Base-by-base conservation (phyloP, 2,329 filamentous ascomycete species). In the Sclerotinia trifoliorum region DNA sequence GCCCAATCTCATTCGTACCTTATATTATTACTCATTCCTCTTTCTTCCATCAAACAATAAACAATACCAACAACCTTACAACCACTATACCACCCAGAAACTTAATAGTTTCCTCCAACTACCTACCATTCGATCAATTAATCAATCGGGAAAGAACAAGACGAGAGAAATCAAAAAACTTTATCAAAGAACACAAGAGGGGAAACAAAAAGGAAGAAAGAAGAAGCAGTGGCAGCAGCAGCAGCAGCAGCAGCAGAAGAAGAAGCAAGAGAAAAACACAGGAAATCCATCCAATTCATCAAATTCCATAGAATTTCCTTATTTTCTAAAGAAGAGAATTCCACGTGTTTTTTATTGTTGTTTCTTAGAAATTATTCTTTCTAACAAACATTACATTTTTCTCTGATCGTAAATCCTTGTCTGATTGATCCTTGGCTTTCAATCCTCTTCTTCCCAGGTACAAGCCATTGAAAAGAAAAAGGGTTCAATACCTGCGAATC, bases 401-500 rank as follows among this genome's bases (percentile, higher is more conserved):
- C 57, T 24, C 46, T 67, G 48, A 42, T 67, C 42, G 66, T 67
- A 67, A 67, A 66, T 66, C 64, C 54, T 66, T 66, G 64, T 44
- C 55, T 57, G 64, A 66, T 66, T 66, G 42, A 66, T 60, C 64
- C 54, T 66, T 66, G 64, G 64, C 64, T 60, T 42, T 66, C 44
- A 49, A 60, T 58, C 46, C 26, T 32, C 11, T 62, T 65, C 55
- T 32, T 55, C 24, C 51, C 42, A 56, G 24, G 52, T 60, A 49
- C 64, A 63, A 68, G 51, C 21, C 48, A 63, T 52, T 72, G 70
- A 74, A 70, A 71, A 35, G 46, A 32, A 54, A n/a, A 21, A 55
- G 52, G 69, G 69, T 71, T 74, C 71, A 70, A 71, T 70, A 70
- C 61, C 73, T 74, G 68, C 73, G 73, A 76, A 75, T 74, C 75